Percentiles rank a stretch among this genome's conserved stretches.
These are phyloP conservation scores for Tylopilus vinaceipallidus DNA, from an alignment of 768 basidiomycete species.

Conservation along the genomic window DNA sequence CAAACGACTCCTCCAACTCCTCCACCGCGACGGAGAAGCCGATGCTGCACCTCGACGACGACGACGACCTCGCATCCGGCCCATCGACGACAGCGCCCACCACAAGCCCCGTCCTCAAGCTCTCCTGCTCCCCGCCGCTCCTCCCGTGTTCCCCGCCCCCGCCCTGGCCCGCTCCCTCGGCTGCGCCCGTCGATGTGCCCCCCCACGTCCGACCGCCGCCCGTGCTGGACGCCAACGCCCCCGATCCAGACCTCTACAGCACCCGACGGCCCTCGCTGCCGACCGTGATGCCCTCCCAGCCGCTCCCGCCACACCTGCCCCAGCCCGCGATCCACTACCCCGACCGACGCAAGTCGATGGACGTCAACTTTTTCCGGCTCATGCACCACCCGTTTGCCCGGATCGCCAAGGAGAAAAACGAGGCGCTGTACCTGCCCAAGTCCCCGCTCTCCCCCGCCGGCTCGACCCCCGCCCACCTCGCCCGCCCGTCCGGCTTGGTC, in stretches of 20 bases:
- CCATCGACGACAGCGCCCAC: constrained; percentile 3
- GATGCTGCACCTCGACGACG: constrained; percentile 24
- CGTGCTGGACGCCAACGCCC: constrained; percentile 18
- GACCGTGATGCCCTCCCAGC: constrained; percentile 32
- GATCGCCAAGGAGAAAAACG: constrained; percentile 35
- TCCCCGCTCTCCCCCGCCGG: constrained; percentile 34
- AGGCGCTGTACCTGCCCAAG: constrained; percentile 32
- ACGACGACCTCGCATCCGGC: constrained; percentile 11
- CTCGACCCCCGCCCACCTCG: constrained; percentile 33
- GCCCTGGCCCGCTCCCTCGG: constrained; percentile 36
- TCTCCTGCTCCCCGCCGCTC: constrained; percentile 21
- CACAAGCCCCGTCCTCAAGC: constrained; percentile 20
- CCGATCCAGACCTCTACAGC: constrained; percentile 35
- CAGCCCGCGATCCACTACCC: constrained; percentile 34
- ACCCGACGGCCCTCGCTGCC: constrained; percentile 58
- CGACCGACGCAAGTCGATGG: constrained; percentile 40
- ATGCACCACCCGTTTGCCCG: constrained; percentile 44
- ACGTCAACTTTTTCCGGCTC: constrained; percentile 46
- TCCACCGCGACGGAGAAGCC: constrained; percentile 43
- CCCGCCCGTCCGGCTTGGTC: constrained; percentile 32
- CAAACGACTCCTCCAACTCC: constrained; percentile 31
- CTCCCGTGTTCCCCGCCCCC: constrained; percentile 6
- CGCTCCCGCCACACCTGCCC: constrained; percentile 30
- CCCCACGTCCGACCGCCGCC: constrained; percentile 24
- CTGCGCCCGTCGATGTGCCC: constrained; percentile 23